These are phyloP conservation scores for Nannochloris sp. DNA, from an alignment of 139 green algal genomes.

Conservation along the genomic window DNA sequence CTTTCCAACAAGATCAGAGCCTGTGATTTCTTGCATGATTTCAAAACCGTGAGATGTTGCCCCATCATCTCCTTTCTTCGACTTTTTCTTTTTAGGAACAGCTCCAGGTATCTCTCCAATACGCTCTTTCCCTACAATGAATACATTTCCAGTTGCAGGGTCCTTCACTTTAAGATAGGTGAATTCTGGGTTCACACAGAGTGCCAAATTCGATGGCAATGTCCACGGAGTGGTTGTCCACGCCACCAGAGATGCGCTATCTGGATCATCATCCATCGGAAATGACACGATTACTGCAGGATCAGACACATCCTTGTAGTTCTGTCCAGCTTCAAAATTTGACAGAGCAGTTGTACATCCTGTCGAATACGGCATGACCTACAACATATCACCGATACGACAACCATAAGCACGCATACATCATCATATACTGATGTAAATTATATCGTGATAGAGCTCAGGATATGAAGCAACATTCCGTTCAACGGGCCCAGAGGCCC, in stretches of 20 bases:
- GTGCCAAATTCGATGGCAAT: conserved; percentile 91
- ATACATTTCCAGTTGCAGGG: conserved; percentile 62
- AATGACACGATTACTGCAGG: conserved; percentile 74
- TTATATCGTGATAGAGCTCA: not conserved
- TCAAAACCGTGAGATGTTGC: conserved; percentile 34
- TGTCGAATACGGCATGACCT: conserved; percentile 99
- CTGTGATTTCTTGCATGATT: conserved; percentile 58
- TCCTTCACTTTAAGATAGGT: conserved; percentile 73
- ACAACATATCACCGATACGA: not conserved
- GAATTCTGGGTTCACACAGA: conserved; percentile 92
- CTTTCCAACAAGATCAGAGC: conserved; percentile 69
- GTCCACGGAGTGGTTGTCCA: conserved; percentile 99
- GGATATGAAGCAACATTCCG: conserved; percentile 5
- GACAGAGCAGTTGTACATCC: conserved; percentile 84
- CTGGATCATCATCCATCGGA: conserved; percentile 55
- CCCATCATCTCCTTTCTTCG: conserved; percentile 19
- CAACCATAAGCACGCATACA: too few relatives aligned
- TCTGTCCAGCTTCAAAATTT: conserved; percentile 98
- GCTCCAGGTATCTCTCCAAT: conserved; percentile 76
- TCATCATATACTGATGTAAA: too few relatives aligned
- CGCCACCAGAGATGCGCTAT: conserved; percentile 74
- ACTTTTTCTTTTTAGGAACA: conserved; percentile 71
- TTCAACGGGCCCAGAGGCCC: conserved; percentile 14
- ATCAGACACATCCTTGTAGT: conserved; percentile 91
- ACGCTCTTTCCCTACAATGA: conserved; percentile 80